Conservation (phyloP, 176 grass and related monocot species). For the Carex pumila region DNA sequence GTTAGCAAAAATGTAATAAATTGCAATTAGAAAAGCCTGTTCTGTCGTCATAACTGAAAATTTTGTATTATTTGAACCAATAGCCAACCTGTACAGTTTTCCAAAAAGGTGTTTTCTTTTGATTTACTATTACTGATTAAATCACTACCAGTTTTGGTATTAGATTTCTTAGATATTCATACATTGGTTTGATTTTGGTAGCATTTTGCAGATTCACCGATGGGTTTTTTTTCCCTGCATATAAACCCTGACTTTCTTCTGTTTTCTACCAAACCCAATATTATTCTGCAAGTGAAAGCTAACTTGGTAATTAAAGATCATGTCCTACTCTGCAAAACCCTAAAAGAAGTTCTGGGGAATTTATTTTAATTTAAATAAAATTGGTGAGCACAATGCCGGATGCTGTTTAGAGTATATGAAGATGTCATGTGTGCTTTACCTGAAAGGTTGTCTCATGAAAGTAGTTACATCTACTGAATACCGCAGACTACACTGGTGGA, state of each 20-base stretch:
- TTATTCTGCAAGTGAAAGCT: background rate
- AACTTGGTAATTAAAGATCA: background rate
- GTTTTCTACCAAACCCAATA: background rate
- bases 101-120: background rate
- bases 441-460: background rate
- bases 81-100: background rate
- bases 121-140: background rate
- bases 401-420: background rate
- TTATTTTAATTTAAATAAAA: background rate
- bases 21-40: background rate
- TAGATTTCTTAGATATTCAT: background rate
- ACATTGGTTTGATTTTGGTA: background rate
- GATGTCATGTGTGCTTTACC: background rate
- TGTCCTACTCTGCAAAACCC: background rate
- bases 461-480: background rate
- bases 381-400: background rate
- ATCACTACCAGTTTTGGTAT: background rate
- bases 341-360: background rate
- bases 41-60: background rate
- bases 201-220: background rate
- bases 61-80: no score
- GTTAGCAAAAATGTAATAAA: background rate
- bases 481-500: slow-evolving; percentile 75
- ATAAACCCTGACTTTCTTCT: background rate
- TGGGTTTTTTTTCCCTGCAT: background rate